Evolutionary conservation across 441 rosid genomes (phyloP), one percentile per base, ranked within the genome.

Genomic region (Mallotus japonicus): DNA sequence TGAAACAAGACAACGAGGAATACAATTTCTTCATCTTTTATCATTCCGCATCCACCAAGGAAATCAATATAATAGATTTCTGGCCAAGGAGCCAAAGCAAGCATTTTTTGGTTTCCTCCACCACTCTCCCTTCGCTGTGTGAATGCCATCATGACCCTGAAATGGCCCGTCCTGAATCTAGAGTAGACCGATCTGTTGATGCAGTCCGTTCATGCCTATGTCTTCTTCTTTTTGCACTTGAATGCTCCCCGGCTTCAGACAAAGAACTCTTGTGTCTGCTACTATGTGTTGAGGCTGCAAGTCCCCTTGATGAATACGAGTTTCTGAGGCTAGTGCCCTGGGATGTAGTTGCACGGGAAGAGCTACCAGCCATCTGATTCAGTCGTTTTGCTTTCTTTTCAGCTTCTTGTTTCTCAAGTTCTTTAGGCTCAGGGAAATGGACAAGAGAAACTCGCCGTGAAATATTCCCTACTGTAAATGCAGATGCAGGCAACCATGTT

Each of bases 391-490:
- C 63, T 67, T 74, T 81, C 63, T 74, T 78, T 66, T 78, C 78
- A 12, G 83, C 70, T 55, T 73, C 81, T 59, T 65, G 67, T 50
- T 77, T 70, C 78, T 85, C 85, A 0, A 87, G 81, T 76, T 88
- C 89, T 19, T 81, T 73, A 13, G 97, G 91, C 14, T 88, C 93
- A 17, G 87, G 88, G 77, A 78, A 85, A 72, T 85, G 83, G 67
- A 86, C 88, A 32, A 92, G 75, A 1, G 97, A 81, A 47, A 87
- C 89, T 70, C 86, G 80, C 28, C 91, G 69, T 12, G 91, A 79
- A 74, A 90, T 80, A 79, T 86, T 90, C 72, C 89, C 91, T 70
- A 70, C 95, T 92, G 62, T n/a, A 22, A 78, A 69, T 53, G 51
- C 19, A 22, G 73, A 69, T 53, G 51, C 19, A 72, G 22, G 56